Percentiles rank a stretch among this genome's conserved stretches.
Evolutionary conservation across 2,329 filamentous ascomycete species (phyloP).

Genomic region (Metarhizium robertsii): DNA sequence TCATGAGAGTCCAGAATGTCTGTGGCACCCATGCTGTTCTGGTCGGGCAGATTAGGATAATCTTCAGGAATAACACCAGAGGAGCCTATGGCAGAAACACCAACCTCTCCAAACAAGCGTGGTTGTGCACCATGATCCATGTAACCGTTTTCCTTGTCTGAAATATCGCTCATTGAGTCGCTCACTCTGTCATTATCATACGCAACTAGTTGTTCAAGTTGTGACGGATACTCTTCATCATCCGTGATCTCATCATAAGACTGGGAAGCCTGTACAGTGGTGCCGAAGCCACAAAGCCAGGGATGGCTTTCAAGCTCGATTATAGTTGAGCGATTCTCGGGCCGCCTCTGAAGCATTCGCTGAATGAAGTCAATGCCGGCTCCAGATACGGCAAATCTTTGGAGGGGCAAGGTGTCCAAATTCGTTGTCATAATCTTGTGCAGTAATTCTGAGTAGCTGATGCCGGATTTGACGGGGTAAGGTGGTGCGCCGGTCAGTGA

Average conservation of each 20-base stretch:
- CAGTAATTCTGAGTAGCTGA: conserved; percentile 70
- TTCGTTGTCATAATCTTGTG: conserved; percentile 75
- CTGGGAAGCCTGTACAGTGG: conserved; percentile 27
- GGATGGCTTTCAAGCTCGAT: conserved; percentile 58
- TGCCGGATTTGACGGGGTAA: conserved; percentile 68
- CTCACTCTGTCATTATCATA: conserved; percentile 29
- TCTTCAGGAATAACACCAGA: conserved; percentile 40
- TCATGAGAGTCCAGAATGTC: conserved; percentile 37
- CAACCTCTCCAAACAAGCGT: conserved; percentile 47
- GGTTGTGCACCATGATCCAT: conserved; percentile 42
- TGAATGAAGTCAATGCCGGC: conserved; percentile 64
- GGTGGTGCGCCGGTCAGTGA: conserved; percentile 72
- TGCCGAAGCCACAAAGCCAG: conserved; percentile 51
- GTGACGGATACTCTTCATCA: conserved; percentile 50
- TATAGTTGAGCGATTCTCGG: conserved; percentile 67
- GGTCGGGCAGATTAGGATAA: conserved; percentile 37
- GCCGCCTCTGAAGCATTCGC: conserved; percentile 74
- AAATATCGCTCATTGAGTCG: conserved; percentile 51
- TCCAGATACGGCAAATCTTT: conserved; percentile 48
- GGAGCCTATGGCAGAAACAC: conserved; percentile 42
- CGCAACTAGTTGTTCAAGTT: conserved; percentile 30
- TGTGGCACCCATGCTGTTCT: conserved; percentile 27
- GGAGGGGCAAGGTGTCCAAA: conserved; percentile 57
- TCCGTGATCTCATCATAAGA: conserved; percentile 55
- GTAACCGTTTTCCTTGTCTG: conserved; percentile 71